These are phyloP conservation scores for Trichoderma orchidacearum DNA, from an alignment of 495 filamentous ascomycete genomes.

Conservation along the genomic window DNA sequence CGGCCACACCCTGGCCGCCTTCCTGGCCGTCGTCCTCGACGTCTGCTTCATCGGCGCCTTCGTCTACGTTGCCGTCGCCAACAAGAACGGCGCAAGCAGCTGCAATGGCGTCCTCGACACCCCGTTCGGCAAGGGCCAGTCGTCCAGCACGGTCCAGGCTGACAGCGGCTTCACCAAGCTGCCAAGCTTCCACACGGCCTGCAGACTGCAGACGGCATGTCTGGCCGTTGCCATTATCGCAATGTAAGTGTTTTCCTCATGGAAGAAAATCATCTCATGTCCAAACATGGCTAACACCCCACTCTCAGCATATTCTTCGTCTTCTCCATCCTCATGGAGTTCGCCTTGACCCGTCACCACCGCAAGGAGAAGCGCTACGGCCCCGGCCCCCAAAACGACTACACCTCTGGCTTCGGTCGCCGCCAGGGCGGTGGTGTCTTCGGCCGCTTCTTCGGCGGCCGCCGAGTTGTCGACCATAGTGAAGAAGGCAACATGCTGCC, in stretches of 20 bases:
- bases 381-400: conserved; percentile 62
- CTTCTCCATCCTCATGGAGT: conserved; percentile 48
- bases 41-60: conserved; percentile 41
- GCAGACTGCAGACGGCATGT: conserved; percentile 54
- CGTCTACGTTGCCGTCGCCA: conserved; percentile 47
- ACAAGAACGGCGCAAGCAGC: conserved; percentile 44
- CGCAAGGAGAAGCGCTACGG: conserved; percentile 69
- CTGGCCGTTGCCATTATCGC: conserved; percentile 69
- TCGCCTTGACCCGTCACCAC: conserved; percentile 53
- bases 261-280: not conserved
- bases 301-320: conserved; percentile 50
- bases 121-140: conserved; percentile 36
- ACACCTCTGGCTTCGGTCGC: conserved; percentile 33
- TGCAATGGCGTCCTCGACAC: conserved; percentile 55
- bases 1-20: conserved; percentile 49
- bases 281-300: conserved; percentile 2
- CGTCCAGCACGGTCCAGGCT: conserved; percentile 35
- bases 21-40: conserved; percentile 56
- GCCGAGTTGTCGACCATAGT: conserved; percentile 1
- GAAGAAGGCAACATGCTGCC: conserved; percentile 17
- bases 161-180: conserved; percentile 20
- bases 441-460: conserved; percentile 3
- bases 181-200: conserved; percentile 43
- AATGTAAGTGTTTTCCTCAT: conserved; percentile 44
- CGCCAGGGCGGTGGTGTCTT: conserved; percentile 2